Evolutionary conservation across 345 rosid genomes (phyloP), one percentile per base, ranked within the genome.

Genomic region (Arabis alpina): DNA sequence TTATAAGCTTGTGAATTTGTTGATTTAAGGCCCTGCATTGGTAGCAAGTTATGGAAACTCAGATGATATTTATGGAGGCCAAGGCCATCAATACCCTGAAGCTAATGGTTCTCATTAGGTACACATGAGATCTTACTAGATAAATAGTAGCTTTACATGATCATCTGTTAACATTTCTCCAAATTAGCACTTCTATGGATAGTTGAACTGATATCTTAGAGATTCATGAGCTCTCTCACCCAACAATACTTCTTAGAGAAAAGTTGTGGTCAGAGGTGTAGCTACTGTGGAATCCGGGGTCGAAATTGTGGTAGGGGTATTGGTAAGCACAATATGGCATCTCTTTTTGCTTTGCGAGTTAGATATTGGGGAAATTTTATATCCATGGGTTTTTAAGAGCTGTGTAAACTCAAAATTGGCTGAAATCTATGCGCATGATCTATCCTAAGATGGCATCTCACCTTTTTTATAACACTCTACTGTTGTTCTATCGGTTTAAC

Each of bases 41-140:
- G 80, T 77, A 73, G 73, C 73, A 73, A 74, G 59, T 82, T 84
- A 79, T 71, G 83, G 80, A 73, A 76, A 77, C 71, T 54, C 62
- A 10, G 87, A 79, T 62, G 44, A 72, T 27, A 76, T 61, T 8
- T 77, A 60, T 77, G 80, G 86, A 54, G 79, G 68, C 36, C 70
- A 75, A 53, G 50, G 56, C 1, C 80, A 37, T 44, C 65, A 66
- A 3, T 77, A 78, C 49, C 54, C 65, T n/a, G 82, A 80, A 60
- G 75, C 81, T 13, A 80, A 78, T 4, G 75, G 68, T 54, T 61
- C 76, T 75, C 92, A 79, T 27, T 81, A 80, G 91, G 93, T 90
- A 64, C 8, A 16, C 39, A 15, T 15, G 66, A 54, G 70, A 61
- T 69, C 8, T 39, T 68, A 6, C 19, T 54, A 45, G 56, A 25